These are phyloP conservation scores for Penicillium sp. DNA, from an alignment of 2,329 filamentous ascomycete genomes.

Conservation along the genomic window DNA sequence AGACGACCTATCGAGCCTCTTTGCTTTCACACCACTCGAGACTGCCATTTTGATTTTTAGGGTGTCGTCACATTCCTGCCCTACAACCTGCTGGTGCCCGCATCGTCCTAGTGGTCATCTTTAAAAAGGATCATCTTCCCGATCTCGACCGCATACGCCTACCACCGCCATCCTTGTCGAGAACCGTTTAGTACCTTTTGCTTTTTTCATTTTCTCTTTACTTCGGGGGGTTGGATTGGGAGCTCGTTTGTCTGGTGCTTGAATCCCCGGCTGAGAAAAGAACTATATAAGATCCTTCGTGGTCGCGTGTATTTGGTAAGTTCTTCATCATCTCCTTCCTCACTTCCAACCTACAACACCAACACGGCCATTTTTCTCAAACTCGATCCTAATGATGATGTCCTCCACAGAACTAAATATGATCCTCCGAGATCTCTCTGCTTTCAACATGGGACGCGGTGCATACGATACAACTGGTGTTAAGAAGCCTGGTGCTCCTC, in stretches of 20 bases:
- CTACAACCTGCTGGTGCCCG: slow-evolving; percentile 28
- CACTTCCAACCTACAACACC: slow-evolving; percentile 1
- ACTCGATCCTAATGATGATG: slow-evolving; percentile 31
- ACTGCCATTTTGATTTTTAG: slow-evolving; percentile 20
- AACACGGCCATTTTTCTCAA: background rate
- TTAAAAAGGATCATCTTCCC: slow-evolving; percentile 38
- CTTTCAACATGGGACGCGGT: slow-evolving; percentile 52
- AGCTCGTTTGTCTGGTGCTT: slow-evolving; percentile 19
- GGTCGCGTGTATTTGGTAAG: slow-evolving; percentile 23
- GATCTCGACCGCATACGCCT: slow-evolving; percentile 37
- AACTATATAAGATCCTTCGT: slow-evolving; percentile 26
- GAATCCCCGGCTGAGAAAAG: slow-evolving; percentile 10
- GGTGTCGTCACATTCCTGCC: slow-evolving; percentile 35
- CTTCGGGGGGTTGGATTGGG: slow-evolving; percentile 26
- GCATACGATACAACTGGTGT: slow-evolving; percentile 54
- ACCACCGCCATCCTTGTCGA: slow-evolving; percentile 28
- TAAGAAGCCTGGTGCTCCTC: slow-evolving; percentile 47
- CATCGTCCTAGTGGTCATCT: slow-evolving; percentile 28
- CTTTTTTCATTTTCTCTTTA: slow-evolving; percentile 11
- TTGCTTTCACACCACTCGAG: background rate
- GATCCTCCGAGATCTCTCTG: slow-evolving; percentile 42
- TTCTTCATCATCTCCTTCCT: slow-evolving; percentile 18
- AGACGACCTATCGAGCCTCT: slow-evolving; percentile 20
- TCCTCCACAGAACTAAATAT: slow-evolving; percentile 36
- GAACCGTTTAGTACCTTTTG: slow-evolving; percentile 10